Conservation (phyloP, 352 stramenopile species). For the Phytophthora sansomeana region DNA sequence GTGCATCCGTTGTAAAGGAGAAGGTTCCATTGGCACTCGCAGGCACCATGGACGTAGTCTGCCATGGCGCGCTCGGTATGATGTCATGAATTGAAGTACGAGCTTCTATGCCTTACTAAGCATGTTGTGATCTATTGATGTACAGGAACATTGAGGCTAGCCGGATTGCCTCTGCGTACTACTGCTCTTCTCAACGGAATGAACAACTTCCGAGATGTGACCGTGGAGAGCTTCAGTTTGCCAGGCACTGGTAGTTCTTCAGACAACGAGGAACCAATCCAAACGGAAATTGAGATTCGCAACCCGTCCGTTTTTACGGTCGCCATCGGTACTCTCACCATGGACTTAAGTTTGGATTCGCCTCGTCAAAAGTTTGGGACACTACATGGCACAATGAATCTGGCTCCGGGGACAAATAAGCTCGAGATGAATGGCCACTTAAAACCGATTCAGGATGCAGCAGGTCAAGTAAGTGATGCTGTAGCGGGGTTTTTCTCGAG, state of each 20-base stretch:
- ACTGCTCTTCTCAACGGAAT: constrained; percentile 61
- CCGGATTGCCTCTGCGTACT: constrained; percentile 56
- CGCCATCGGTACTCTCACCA: constrained; percentile 64
- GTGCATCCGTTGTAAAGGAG: constrained; percentile 61
- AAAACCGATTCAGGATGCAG: constrained; percentile 50
- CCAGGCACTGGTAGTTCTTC: constrained; percentile 50
- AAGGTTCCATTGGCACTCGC: constrained; percentile 55
- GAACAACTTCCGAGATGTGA: constrained; percentile 68
- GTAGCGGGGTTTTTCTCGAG: constrained; percentile 74
- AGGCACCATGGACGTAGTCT: constrained; percentile 70
- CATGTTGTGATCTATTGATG: constrained; percentile 6
- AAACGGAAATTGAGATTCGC: constrained; percentile 66
- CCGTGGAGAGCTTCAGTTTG: constrained; percentile 64
- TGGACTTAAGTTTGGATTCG: constrained; percentile 53
- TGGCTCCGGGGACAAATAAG: constrained; percentile 58
- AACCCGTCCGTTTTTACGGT: constrained; percentile 81
- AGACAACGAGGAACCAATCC: constrained; percentile 57
- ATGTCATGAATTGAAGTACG: background rate
- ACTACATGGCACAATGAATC: constrained; percentile 63
- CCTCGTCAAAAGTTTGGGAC: constrained; percentile 54
- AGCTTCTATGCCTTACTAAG: constrained; percentile 3
- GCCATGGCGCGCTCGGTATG: constrained; percentile 70
- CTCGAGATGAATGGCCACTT: constrained; percentile 58
- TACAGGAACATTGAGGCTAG: constrained; percentile 60
- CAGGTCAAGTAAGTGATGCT: constrained; percentile 54